These are phyloP conservation scores for Paragyromitra xinjiangensis DNA, from an alignment of 495 filamentous ascomycete species.

Conservation along the genomic window DNA sequence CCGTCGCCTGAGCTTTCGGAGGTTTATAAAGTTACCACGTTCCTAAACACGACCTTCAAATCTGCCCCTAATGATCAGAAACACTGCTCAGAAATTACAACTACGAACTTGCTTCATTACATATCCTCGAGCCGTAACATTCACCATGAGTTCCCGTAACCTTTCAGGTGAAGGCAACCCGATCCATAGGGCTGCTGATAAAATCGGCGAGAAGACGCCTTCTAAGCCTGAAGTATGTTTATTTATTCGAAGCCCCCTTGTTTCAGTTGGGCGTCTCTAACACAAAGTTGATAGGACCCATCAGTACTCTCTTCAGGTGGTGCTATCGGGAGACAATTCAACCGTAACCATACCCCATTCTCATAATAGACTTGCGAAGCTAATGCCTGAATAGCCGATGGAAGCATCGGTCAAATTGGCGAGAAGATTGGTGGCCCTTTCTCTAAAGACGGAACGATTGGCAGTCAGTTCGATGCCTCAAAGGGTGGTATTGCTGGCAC, in stretches of 20 bases:
- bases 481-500: slow-evolving; percentile 62
- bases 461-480: slow-evolving; percentile 63
- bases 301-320: slow-evolving; percentile 51
- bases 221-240: slow-evolving; percentile 21
- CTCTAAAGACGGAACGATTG: slow-evolving; percentile 62
- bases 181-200: slow-evolving; percentile 48
- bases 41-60: neutral
- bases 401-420: slow-evolving; percentile 64
- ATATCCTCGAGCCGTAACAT: slow-evolving; percentile 40
- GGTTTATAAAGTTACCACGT: slow-evolving; percentile 20
- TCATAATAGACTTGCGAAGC: neutral
- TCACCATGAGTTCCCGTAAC: slow-evolving; percentile 49
- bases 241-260: neutral
- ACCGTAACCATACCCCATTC: slow-evolving; percentile 33
- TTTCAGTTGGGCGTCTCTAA: neutral
- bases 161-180: slow-evolving; percentile 46
- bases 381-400: slow-evolving; percentile 58
- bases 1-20: neutral
- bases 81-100: slow-evolving; percentile 28
- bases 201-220: slow-evolving; percentile 40
- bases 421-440: slow-evolving; percentile 67
- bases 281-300: slow-evolving; percentile 43
- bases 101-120: slow-evolving; percentile 25
- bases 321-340: slow-evolving; percentile 56
- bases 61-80: slow-evolving; percentile 36